Evolutionary conservation across 1,139 yeast genomes (phyloP).

Genomic region (Hansenula lynferdii): DNA sequence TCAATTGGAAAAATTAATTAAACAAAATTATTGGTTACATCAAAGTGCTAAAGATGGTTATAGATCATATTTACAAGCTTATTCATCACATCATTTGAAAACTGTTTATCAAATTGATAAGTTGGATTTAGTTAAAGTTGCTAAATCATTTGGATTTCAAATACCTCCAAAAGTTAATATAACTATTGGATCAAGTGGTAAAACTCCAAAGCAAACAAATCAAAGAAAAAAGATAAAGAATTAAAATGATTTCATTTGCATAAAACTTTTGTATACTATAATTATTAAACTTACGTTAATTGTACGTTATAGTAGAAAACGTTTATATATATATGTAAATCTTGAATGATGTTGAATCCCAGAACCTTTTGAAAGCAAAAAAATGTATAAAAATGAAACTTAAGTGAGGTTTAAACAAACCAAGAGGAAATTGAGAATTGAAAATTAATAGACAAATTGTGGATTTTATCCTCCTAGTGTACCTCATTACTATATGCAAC

Average conservation of each 20-base stretch:
- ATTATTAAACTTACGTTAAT: neutral
- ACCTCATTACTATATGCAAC: no score
- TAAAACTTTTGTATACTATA: neutral
- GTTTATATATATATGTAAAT: neutral
- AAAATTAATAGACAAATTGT: no score
- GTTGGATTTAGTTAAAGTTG: constrained; percentile 89
- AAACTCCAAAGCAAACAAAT: constrained; percentile 32
- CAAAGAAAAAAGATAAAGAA: constrained; percentile 20
- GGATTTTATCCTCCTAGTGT: no score
- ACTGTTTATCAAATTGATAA: constrained; percentile 95
- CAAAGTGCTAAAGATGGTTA: constrained; percentile 98
- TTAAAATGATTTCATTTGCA: neutral
- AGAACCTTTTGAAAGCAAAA: constrained; percentile 2
- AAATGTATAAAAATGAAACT: neutral
- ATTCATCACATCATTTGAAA: constrained; percentile 92
- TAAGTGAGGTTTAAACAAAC: neutral
- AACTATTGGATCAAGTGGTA: constrained; percentile 90
- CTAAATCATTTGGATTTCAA: constrained; percentile 90
- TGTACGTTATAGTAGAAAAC: neutral
- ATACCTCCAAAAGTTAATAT: constrained; percentile 97
- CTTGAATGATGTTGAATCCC: constrained; percentile 6
- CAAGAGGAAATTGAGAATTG: neutral
- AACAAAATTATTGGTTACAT: constrained; percentile 89
- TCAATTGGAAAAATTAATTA: constrained; percentile 85
- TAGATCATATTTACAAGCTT: constrained; percentile 93